Conservation (phyloP, 495 filamentous ascomycete species). For the Xylaria nigripes region DNA sequence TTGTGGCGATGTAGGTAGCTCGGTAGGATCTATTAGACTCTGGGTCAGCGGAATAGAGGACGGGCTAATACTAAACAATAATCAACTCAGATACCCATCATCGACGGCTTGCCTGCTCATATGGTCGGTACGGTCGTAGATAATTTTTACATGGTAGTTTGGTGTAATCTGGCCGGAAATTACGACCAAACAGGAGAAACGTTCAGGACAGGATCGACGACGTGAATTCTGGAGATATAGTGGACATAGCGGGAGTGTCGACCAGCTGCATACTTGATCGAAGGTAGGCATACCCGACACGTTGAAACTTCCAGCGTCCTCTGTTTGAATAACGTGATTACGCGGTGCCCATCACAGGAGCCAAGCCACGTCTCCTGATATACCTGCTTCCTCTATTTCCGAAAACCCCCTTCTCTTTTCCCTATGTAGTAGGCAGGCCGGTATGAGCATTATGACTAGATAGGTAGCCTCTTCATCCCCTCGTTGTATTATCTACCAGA, state of each 20-base stretch:
- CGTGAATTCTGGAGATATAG: not conserved
- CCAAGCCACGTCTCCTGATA: not conserved
- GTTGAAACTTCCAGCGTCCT: not conserved
- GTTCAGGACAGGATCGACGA: not conserved
- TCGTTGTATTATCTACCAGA: constrained; percentile 21
- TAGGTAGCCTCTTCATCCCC: constrained; percentile 17
- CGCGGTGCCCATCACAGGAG: not conserved
- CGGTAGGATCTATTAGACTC: too few species aligned
- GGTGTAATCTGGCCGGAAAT: not conserved
- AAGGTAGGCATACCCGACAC: not conserved
- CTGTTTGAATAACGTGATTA: not conserved
- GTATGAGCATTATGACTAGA: constrained; percentile 18
- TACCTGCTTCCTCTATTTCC: not conserved
- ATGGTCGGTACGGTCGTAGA: too few species aligned
- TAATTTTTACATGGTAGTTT: not conserved
- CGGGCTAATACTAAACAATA: too few species aligned
- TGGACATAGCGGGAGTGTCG: not conserved
- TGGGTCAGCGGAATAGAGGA: too few species aligned
- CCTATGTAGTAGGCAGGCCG: constrained; percentile 12
- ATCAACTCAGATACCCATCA: too few species aligned
- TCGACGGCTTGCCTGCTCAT: too few species aligned
- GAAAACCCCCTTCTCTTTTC: constrained; percentile 6
- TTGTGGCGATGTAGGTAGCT: too few species aligned
- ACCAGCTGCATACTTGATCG: not conserved
- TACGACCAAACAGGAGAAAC: not conserved